Conservation (phyloP, 2,329 filamentous ascomycete species). For the Paecilomyces sp. region DNA sequence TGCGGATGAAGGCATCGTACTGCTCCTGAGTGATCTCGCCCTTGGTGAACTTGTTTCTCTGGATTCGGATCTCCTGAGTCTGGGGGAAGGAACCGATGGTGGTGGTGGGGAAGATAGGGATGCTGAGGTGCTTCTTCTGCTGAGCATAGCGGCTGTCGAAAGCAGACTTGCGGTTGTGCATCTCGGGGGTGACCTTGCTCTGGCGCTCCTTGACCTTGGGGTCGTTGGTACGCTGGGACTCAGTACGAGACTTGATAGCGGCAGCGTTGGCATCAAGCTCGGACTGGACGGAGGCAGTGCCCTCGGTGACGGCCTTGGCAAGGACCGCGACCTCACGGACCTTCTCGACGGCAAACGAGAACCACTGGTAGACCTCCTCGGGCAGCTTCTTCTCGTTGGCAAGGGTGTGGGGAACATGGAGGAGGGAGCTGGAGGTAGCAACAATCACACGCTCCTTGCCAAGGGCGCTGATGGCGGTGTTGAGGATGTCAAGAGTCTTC, state of each 20-base stretch:
- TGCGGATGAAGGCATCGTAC: slow-evolving; percentile 99
- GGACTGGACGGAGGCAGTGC: slow-evolving; percentile 75
- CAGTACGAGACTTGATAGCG: slow-evolving; percentile 83
- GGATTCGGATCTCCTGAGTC: slow-evolving; percentile 95
- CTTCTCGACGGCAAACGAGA: slow-evolving; percentile 97
- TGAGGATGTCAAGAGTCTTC: slow-evolving; percentile 82
- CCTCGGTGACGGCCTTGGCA: slow-evolving; percentile 93
- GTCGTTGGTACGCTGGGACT: slow-evolving; percentile 93
- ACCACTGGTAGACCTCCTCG: slow-evolving; percentile 90
- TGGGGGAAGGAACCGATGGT: slow-evolving; percentile 99
- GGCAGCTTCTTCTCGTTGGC: slow-evolving; percentile 98
- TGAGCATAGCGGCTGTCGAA: slow-evolving; percentile 79
- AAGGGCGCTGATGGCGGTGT: slow-evolving; percentile 87
- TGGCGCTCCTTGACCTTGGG: slow-evolving; percentile 95
- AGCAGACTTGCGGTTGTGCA: slow-evolving; percentile 87
- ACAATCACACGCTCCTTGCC: slow-evolving; percentile 97
- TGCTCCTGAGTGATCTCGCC: slow-evolving; percentile 84
- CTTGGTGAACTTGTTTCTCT: slow-evolving; percentile 99
- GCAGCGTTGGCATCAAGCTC: slow-evolving; percentile 96
- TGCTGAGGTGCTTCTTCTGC: slow-evolving; percentile 87
- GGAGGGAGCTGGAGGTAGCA: slow-evolving; percentile 92
- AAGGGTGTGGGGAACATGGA: slow-evolving; percentile 97
- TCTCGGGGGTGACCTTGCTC: slow-evolving; percentile 70
- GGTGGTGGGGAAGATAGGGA: slow-evolving; percentile 96
- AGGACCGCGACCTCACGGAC: slow-evolving; percentile 81